These are phyloP conservation scores for Nevesoporus exiguus DNA, from an alignment of 768 basidiomycete species.

Conservation along the genomic window DNA sequence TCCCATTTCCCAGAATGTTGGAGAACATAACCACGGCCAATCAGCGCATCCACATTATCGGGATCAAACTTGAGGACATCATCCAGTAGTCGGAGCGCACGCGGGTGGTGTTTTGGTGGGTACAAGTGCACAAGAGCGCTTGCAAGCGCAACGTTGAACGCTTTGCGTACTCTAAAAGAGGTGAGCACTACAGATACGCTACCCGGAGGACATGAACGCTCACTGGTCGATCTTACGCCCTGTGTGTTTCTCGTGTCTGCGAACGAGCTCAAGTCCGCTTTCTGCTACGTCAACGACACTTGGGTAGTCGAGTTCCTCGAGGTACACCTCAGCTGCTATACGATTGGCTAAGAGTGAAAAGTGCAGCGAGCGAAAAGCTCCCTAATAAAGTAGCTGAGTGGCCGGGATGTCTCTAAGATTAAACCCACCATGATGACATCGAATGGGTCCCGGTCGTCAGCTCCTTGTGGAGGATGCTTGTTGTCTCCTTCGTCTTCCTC, in stretches of 20 bases:
- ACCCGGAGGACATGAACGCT: conserved; percentile 14
- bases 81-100: conserved; percentile 72
- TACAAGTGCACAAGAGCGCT: conserved; percentile 80
- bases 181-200: neutral
- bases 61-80: conserved; percentile 64
- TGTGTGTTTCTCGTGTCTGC: conserved; percentile 50
- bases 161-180: conserved; percentile 52
- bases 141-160: conserved; percentile 69
- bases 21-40: conserved; percentile 73
- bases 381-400: conserved; percentile 38
- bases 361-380: conserved; percentile 46
- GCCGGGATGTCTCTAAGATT: neutral
- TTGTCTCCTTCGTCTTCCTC: conserved; percentile 24
- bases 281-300: conserved; percentile 71
- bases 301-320: conserved; percentile 67
- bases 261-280: conserved; percentile 58
- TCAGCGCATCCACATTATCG: conserved; percentile 59
- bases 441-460: conserved; percentile 50
- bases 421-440: conserved; percentile 57
- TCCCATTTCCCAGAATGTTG: conserved; percentile 63
- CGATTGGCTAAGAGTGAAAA: conserved; percentile 66
- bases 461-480: conserved; percentile 4
- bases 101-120: conserved; percentile 85
- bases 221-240: conserved; percentile 54
- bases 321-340: conserved; percentile 62